Evolutionary conservation across 768 basidiomycete species (phyloP).

Genomic region (Suillus weaverae): DNA sequence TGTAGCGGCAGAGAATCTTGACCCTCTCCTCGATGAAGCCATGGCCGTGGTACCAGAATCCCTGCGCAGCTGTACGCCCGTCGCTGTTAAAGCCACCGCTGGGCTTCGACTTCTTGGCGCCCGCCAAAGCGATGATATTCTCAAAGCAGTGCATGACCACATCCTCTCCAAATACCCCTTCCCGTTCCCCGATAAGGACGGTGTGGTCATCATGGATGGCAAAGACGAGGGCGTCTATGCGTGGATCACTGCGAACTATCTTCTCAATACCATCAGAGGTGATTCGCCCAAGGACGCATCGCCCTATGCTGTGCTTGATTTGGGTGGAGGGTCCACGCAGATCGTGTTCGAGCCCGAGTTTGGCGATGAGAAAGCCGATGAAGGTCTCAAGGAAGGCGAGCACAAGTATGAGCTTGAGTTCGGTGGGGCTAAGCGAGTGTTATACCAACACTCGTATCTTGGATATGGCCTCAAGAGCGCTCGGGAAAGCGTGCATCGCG

Average conservation of each 20-base stretch:
- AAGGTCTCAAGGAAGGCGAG: constrained; percentile 70
- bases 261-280: constrained; percentile 70
- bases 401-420: constrained; percentile 88
- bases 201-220: constrained; percentile 91
- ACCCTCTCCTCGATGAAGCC: constrained; percentile 80
- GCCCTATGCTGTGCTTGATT: constrained; percentile 89
- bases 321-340: constrained; percentile 96
- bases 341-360: constrained; percentile 92
- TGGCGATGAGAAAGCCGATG: constrained; percentile 37
- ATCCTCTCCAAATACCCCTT: constrained; percentile 69
- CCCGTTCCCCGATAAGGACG: constrained; percentile 53
- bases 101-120: constrained; percentile 75
- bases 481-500: constrained; percentile 76
- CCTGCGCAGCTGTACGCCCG: constrained; percentile 69
- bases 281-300: constrained; percentile 44
- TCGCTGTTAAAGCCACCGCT: constrained; percentile 93
- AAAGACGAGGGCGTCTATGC: constrained; percentile 97
- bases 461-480: constrained; percentile 96
- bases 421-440: constrained; percentile 63
- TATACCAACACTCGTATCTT: constrained; percentile 98
- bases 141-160: constrained; percentile 67
- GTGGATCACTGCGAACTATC: constrained; percentile 97
- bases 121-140: constrained; percentile 63
- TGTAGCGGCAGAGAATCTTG: constrained; percentile 77
- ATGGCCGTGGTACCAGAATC: constrained; percentile 68